Conservation (phyloP, 306 rosid genomes). For the Quercus parvula region DNA sequence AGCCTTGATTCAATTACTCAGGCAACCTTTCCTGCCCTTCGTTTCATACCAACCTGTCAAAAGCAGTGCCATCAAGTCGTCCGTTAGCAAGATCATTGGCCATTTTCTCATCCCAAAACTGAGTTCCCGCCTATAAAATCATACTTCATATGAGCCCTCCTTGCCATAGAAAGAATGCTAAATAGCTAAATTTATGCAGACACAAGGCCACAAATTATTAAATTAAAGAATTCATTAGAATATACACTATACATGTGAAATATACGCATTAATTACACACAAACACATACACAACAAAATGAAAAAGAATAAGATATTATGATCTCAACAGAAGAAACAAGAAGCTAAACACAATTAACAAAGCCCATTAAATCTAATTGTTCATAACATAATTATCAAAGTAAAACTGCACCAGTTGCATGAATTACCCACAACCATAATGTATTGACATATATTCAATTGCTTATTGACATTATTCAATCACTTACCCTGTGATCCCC, state of each 20-base stretch:
- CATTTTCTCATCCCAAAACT: constrained; percentile 97
- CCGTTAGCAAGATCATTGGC: constrained; percentile 82
- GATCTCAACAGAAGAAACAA: not conserved
- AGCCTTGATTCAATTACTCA: constrained; percentile 7
- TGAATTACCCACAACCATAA: not conserved
- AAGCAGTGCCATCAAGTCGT: constrained; percentile 74
- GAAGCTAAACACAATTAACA: not conserved
- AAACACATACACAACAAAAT: not conserved
- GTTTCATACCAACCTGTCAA: constrained; percentile 71
- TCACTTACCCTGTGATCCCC: not conserved
- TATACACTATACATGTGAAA: not conserved
- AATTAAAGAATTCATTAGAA: not conserved
- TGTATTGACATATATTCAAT: not conserved
- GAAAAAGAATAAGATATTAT: not conserved
- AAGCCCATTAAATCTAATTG: not conserved
- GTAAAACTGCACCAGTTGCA: not conserved
- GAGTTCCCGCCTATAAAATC: constrained; percentile 84
- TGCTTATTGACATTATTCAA: not conserved
- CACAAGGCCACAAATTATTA: not conserved
- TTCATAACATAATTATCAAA: not conserved
- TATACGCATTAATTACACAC: not conserved
- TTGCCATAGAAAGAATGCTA: constrained; percentile 15
- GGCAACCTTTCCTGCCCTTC: not conserved
- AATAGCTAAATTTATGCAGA: constrained; percentile 14
- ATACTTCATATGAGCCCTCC: constrained; percentile 2